Percentiles rank a stretch among this genome's conserved stretches.
These are phyloP conservation scores for Saccharomycopsis fodiens DNA, from an alignment of 805 yeast genomes.

Conservation along the genomic window DNA sequence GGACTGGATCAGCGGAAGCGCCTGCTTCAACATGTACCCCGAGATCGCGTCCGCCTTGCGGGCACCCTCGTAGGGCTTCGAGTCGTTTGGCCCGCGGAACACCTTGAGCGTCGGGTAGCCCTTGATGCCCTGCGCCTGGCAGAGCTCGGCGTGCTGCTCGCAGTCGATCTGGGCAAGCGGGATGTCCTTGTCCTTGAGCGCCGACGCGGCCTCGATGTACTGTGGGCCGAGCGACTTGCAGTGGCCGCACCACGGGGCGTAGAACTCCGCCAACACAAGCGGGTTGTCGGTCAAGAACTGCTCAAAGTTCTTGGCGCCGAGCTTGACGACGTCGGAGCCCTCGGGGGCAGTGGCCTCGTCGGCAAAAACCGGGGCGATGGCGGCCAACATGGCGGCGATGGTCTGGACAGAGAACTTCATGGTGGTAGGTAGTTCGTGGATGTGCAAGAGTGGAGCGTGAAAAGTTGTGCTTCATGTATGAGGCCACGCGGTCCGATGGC, in stretches of 20 bases:
- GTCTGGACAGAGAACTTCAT: slow-evolving; percentile 36
- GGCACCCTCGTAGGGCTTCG: slow-evolving; percentile 65
- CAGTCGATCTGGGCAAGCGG: slow-evolving; percentile 81
- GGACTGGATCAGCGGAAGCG: slow-evolving; percentile 66
- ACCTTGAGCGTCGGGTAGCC: slow-evolving; percentile 86
- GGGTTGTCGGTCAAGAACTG: slow-evolving; percentile 63
- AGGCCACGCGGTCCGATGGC: too few relatives aligned
- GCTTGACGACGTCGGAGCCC: slow-evolving; percentile 80
- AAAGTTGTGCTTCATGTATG: too few relatives aligned
- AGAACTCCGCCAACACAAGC: slow-evolving; percentile 77
- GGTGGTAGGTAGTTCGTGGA: neutral
- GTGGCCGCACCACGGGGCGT: slow-evolving; percentile 98
- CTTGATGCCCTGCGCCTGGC: slow-evolving; percentile 57
- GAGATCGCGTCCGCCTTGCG: slow-evolving; percentile 76
- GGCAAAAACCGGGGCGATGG: slow-evolving; percentile 29
- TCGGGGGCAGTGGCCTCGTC: slow-evolving; percentile 65
- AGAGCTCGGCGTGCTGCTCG: slow-evolving; percentile 66
- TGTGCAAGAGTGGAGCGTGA: too few relatives aligned
- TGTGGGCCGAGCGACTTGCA: slow-evolving; percentile 86
- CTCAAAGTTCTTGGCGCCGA: slow-evolving; percentile 59
- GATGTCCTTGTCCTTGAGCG: slow-evolving; percentile 51
- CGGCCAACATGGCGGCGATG: slow-evolving; percentile 35
- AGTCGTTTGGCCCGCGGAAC: slow-evolving; percentile 45
- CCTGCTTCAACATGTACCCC: slow-evolving; percentile 70
- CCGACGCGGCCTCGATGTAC: slow-evolving; percentile 63